Evolutionary conservation across 2,329 filamentous ascomycete species (phyloP).

Genomic region (Graphilbum ipis-grandicollis): DNA sequence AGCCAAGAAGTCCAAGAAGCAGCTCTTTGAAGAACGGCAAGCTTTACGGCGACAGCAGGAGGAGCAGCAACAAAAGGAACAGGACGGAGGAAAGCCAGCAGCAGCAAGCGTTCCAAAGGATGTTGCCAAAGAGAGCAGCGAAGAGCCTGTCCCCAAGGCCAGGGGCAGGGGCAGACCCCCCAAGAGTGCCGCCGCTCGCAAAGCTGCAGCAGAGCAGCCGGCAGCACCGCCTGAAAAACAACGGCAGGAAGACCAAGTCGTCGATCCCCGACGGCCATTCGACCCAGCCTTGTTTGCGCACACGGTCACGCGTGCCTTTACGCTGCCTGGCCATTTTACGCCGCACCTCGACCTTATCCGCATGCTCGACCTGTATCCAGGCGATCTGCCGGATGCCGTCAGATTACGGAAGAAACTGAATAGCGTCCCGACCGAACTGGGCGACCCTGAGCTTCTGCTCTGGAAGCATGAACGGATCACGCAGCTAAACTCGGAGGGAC

Average conservation of each 20-base stretch:
- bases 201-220: no score
- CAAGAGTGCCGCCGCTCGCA: no score
- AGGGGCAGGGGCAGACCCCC: slow-evolving; percentile 14
- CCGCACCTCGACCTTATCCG: slow-evolving; percentile 28
- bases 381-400: slow-evolving; percentile 29
- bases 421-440: slow-evolving; percentile 20
- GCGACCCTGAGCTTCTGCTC: slow-evolving; percentile 35
- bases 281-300: slow-evolving; percentile 26
- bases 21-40: slow-evolving; percentile 51
- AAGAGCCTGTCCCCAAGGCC: slow-evolving; percentile 10
- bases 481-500: slow-evolving; percentile 27
- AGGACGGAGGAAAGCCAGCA: slow-evolving; percentile 1
- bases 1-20: slow-evolving; percentile 65
- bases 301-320: slow-evolving; percentile 26
- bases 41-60: slow-evolving; percentile 36
- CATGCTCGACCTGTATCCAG: slow-evolving; percentile 22
- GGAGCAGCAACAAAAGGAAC: slow-evolving; percentile 31
- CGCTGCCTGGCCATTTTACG: slow-evolving; percentile 24
- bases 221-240: no score
- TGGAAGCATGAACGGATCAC: slow-evolving; percentile 39
- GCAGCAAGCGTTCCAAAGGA: slow-evolving; percentile 5
- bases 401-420: slow-evolving; percentile 31
- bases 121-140: not conserved
- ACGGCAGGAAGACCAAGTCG: slow-evolving; percentile 1
- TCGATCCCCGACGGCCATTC: slow-evolving; percentile 6